Conservation (phyloP, 2,329 filamentous ascomycete species). For the Epicoccum sorghinum region DNA sequence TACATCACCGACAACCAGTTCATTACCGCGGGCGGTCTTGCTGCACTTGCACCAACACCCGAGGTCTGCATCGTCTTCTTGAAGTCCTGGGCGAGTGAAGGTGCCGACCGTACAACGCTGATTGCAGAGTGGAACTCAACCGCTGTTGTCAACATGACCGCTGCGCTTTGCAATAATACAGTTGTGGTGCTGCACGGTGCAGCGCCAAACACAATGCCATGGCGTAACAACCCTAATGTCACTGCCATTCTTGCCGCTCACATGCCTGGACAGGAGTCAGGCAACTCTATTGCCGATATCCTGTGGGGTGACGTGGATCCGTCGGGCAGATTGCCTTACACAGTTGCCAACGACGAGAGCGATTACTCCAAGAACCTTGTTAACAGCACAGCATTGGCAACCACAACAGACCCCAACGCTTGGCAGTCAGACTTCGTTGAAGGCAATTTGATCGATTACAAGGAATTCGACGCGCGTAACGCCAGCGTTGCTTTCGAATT, state of each 20-base stretch:
- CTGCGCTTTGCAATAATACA: slow-evolving; percentile 56
- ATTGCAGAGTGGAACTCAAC: slow-evolving; percentile 51
- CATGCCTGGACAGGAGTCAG: slow-evolving; percentile 49
- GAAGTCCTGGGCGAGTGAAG: slow-evolving; percentile 59
- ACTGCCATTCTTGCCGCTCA: slow-evolving; percentile 50
- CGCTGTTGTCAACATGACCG: slow-evolving; percentile 49
- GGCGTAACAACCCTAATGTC: slow-evolving; percentile 49
- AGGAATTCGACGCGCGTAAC: slow-evolving; percentile 54
- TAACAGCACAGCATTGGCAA: slow-evolving; percentile 43
- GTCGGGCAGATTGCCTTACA: slow-evolving; percentile 83
- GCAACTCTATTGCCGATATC: slow-evolving; percentile 48
- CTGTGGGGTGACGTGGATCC: slow-evolving; percentile 78
- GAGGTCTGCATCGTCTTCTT: slow-evolving; percentile 62
- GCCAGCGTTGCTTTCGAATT: slow-evolving; percentile 42
- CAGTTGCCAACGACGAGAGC: slow-evolving; percentile 71
- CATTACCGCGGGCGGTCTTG: slow-evolving; percentile 35
- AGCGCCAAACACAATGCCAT: slow-evolving; percentile 49
- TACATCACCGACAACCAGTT: slow-evolving; percentile 50
- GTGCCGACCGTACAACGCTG: slow-evolving; percentile 49
- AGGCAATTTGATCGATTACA: slow-evolving; percentile 61
- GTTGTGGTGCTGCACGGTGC: slow-evolving; percentile 55
- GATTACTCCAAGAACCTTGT: slow-evolving; percentile 63
- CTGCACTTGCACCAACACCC: slow-evolving; percentile 41
- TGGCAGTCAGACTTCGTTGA: slow-evolving; percentile 60
- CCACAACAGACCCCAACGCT: slow-evolving; percentile 43